These are phyloP conservation scores for Talaromyces trachyspermus DNA, from an alignment of 495 filamentous ascomycete genomes.

Conservation along the genomic window DNA sequence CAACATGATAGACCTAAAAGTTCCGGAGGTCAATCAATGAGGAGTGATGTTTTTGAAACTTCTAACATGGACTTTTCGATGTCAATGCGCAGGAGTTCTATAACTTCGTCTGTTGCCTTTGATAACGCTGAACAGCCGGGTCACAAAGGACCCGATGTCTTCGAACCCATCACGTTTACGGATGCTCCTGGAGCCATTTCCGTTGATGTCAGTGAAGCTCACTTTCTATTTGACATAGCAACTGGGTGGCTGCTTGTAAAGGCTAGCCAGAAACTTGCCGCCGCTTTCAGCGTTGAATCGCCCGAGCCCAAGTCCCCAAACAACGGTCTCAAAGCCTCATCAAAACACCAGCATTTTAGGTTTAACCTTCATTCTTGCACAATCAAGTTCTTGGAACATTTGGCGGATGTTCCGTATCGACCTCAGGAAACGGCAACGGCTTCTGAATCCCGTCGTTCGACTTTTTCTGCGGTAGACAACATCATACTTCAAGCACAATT, in stretches of 20 bases:
- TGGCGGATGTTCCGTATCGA: conserved; percentile 36
- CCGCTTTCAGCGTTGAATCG: conserved; percentile 25
- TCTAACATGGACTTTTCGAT: conserved; percentile 21
- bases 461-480: conserved; percentile 24
- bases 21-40: background rate
- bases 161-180: background rate
- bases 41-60: conserved; percentile 13
- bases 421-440: conserved; percentile 2
- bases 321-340: conserved; percentile 11
- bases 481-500: conserved; percentile 26
- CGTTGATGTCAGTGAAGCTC: conserved; percentile 48
- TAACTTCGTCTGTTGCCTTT: conserved; percentile 10
- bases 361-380: conserved; percentile 48
- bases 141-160: conserved; percentile 2
- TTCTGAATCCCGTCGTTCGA: conserved; percentile 14
- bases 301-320: conserved; percentile 11
- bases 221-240: conserved; percentile 59
- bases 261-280: conserved; percentile 47
- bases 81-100: conserved; percentile 14
- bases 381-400: conserved; percentile 57
- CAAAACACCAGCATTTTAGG: conserved; percentile 32
- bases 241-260: conserved; percentile 59
- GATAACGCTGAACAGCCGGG: conserved; percentile 8
- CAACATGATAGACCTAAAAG: background rate
- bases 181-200: conserved; percentile 29